A percentile compares a stretch with the other conserved stretches of the same genome.
These are phyloP conservation scores for Xylariales sp. DNA, from an alignment of 2,329 filamentous ascomycete genomes.

Conservation along the genomic window DNA sequence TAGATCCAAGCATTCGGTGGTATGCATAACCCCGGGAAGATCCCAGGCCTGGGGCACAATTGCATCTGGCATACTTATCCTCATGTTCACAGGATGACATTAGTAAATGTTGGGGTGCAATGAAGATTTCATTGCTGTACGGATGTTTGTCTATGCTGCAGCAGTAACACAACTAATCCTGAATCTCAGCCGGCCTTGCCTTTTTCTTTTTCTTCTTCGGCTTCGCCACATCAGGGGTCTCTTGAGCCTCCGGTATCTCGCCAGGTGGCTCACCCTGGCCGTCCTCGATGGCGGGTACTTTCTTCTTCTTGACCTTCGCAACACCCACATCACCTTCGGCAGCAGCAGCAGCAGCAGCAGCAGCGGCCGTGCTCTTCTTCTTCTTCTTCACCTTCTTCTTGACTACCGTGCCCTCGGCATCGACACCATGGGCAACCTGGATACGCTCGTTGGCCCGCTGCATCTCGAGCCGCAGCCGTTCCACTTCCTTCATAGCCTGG, in stretches of 20 bases:
- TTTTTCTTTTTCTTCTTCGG: conserved; percentile 48
- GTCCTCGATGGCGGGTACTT: conserved; percentile 24
- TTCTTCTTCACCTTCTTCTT: conserved; percentile 65
- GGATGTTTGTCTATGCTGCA: no score
- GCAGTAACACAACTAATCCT: conserved; percentile 17
- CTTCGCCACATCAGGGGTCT: conserved; percentile 24
- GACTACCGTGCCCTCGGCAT: conserved; percentile 60
- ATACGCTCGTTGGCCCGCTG: conserved; percentile 74
- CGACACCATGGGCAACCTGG: conserved; percentile 63
- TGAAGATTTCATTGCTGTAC: no score
- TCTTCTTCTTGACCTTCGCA: conserved; percentile 47
- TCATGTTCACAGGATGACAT: no score
- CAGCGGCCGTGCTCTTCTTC: conserved; percentile 33
- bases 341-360: conserved; percentile 15
- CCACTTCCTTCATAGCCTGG: conserved; percentile 82
- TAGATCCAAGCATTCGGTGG: no score
- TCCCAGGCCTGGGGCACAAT: no score
- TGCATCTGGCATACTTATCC: no score
- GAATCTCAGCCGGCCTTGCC: conserved; percentile 27
- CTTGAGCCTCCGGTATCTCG: neutral
- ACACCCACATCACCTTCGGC: conserved; percentile 13
- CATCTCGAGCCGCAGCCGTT: conserved; percentile 83
- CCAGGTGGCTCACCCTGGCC: conserved; percentile 12
- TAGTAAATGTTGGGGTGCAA: no score
- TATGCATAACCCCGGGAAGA: no score